Evolutionary conservation across 495 filamentous ascomycete species (phyloP).

Genomic region (Penicillium malachiteum): DNA sequence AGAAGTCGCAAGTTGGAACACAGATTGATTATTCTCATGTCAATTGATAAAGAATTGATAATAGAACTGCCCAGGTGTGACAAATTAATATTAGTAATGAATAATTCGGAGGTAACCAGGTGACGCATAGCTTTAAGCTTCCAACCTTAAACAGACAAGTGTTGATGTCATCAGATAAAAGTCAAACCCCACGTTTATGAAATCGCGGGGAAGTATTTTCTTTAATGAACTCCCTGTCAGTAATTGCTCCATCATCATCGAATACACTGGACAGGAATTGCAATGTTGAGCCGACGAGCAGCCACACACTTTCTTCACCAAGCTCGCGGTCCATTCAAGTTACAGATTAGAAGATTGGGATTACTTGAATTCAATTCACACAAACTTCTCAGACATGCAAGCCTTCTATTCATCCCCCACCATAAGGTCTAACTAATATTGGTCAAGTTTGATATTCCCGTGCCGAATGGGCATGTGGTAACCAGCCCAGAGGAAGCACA

Average conservation of each 20-base stretch:
- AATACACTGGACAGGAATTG: neutral
- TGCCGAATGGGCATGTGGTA: slow-evolving; percentile 27
- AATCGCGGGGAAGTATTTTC: neutral
- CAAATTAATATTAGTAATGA: neutral
- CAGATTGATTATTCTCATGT: too few species aligned
- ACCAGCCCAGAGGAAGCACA: slow-evolving; percentile 22
- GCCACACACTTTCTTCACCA: neutral
- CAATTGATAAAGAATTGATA: too few species aligned
- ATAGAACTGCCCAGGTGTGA: too few species aligned
- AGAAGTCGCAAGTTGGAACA: too few species aligned
- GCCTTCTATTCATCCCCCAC: neutral
- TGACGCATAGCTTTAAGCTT: too few species aligned
- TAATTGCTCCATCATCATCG: too few species aligned
- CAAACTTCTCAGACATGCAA: slow-evolving; percentile 27
- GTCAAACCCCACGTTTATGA: neutral
- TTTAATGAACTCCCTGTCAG: too few species aligned
- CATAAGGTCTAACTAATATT: neutral
- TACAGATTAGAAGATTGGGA: slow-evolving; percentile 22
- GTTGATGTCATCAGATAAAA: neutral
- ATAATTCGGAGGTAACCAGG: neutral
- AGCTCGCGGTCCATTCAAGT: slow-evolving; percentile 1
- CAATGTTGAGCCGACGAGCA: neutral
- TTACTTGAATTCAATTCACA: slow-evolving; percentile 31
- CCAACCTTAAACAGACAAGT: neutral
- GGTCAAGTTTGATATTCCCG: slow-evolving; percentile 29